Base-by-base conservation (phyloP, 2,329 filamentous ascomycete genomes). In the Cladosporium sp. region DNA sequence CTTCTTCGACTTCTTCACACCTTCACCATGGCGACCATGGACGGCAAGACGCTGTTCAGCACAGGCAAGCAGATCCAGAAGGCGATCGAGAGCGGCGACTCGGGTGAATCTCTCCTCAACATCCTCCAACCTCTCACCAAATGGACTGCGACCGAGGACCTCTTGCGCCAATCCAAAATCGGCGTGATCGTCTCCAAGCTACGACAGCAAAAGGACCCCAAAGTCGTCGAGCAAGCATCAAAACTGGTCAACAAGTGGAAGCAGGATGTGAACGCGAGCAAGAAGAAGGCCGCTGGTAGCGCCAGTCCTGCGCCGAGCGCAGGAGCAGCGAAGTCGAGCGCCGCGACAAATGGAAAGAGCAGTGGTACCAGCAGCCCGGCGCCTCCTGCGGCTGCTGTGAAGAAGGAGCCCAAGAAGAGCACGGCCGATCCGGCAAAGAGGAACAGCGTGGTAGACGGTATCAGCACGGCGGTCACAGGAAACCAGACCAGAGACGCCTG, bases 171-270 rank as follows among this genome's bases (percentile, higher is more conserved):
- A 50, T 98, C 94, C n/a, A 91, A 90, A 72, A 94, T 96, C 61
- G 95, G 95, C 72, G 89, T 97, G 70, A 88, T 90, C 60, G 91
- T 98, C 69, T 94, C 93, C 78, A 94, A 93, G 77, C 86, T 90
- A 67, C 93, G 96, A 78, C 79, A 88, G 65, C 90, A 96, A 82
- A 93, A 91, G 78, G 88, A 93, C 52, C 81, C 84, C 2, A 82
- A 84, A 57, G 90, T 98, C 71, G 88, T 89, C 56, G 86, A 87
- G 61, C 83, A 91, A 52, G 93, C 95, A 3, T 84, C 86, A 67
- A 91, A 93, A 74, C 90, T 98, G 65, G 93, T 99, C 62, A 86
- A 85, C 68, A 96, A 93, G 78, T 97, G 92, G 92, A 91, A 90
- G 81, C 88, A 88, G 73, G 87, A 90, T 49, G 90, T 96, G 59